Base-by-base conservation (phyloP, 2,329 filamentous ascomycete species). In the Teratosphaeria zuluensis region DNA sequence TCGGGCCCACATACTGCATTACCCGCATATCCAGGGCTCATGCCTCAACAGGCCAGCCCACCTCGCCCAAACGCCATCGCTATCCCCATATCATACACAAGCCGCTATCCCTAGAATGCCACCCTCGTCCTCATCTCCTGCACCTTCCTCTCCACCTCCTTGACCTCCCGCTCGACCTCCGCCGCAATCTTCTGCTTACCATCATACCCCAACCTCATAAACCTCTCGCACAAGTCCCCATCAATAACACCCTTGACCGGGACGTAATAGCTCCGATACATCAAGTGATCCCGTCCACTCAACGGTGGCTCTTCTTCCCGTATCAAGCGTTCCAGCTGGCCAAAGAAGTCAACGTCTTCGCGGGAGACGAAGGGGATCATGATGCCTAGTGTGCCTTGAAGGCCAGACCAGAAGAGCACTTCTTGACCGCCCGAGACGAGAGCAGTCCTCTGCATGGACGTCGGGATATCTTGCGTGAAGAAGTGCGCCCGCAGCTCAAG, bases 321-420 rank as follows among this genome's bases (percentile, higher is more conserved):
- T 72, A 99, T 81, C 69, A 95, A 89, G 70, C 88, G 86, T 76
- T 99, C 94, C 28, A 99, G 80, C 61, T 84, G 90, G 73, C 96
- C 92, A 83, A 99, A 99, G 76, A 99, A 97, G 73, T 97, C 94
- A 55, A 95, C 89, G 68, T 97, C 92, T 70, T 97, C 92, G 42
- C 95, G 88, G 62, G 86, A 88, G 53, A 91, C 79, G 70, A 99
- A 97, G 0, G 95, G 94, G 53, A 99, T 88, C 54, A 99, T 81
- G 56, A 96, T 90, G 54, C 92, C 94, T 46, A 99, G 84, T 0
- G 94, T 97, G 54, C 94, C 95, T 75, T 96, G 92, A 19, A 99
- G 79, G 21, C 95, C 95, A 64, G 88, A 89, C 94, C 94, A 99
- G 56, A 99, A 81, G 1, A 99, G 77, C 48, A 97, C 84, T 63